Percentiles rank a stretch among this genome's conserved stretches.
Evolutionary conservation across 331 rosid species (phyloP).

Genomic region (Malus hybrid): DNA sequence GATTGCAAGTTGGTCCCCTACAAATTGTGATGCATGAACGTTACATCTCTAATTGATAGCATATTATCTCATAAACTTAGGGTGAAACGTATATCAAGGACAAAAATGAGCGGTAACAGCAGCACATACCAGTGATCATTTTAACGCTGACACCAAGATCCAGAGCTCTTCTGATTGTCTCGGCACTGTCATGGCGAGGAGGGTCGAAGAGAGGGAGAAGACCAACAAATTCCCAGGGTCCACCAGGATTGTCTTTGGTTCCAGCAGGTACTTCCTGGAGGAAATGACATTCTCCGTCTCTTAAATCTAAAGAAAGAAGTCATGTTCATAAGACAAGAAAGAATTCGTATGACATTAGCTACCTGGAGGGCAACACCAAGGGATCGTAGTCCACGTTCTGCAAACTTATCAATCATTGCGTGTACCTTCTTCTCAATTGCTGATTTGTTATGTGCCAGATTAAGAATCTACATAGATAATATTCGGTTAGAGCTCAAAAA

Average conservation of each 20-base stretch:
- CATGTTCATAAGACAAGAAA: not conserved
- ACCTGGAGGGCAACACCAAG: slow-evolving; percentile 69
- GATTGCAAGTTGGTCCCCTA: slow-evolving; percentile 79
- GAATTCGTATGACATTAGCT: not conserved
- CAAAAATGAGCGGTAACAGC: not conserved
- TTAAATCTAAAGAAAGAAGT: not conserved
- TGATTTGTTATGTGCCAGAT: slow-evolving; percentile 49
- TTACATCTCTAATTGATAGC: not conserved
- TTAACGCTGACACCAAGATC: slow-evolving; percentile 77
- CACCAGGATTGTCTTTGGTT: slow-evolving; percentile 60
- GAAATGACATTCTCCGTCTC: not conserved
- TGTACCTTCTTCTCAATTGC: slow-evolving; percentile 50
- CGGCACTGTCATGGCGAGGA: slow-evolving; percentile 79
- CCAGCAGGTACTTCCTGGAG: slow-evolving; percentile 58
- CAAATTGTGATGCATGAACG: not conserved
- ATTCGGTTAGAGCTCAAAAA: not conserved
- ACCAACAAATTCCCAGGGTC: slow-evolving; percentile 79
- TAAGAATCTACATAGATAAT: slow-evolving; percentile 37
- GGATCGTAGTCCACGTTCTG: slow-evolving; percentile 73
- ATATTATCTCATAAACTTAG: not conserved
- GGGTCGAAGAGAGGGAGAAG: slow-evolving; percentile 77
- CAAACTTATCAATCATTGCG: slow-evolving; percentile 55
- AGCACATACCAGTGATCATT: slow-evolving; percentile 59
- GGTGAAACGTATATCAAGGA: not conserved
- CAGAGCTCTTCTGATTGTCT: slow-evolving; percentile 78